Evolutionary conservation across 768 basidiomycete species (phyloP), one percentile per base, ranked within the genome.

Genomic region (Leccinum subtestaceum): DNA sequence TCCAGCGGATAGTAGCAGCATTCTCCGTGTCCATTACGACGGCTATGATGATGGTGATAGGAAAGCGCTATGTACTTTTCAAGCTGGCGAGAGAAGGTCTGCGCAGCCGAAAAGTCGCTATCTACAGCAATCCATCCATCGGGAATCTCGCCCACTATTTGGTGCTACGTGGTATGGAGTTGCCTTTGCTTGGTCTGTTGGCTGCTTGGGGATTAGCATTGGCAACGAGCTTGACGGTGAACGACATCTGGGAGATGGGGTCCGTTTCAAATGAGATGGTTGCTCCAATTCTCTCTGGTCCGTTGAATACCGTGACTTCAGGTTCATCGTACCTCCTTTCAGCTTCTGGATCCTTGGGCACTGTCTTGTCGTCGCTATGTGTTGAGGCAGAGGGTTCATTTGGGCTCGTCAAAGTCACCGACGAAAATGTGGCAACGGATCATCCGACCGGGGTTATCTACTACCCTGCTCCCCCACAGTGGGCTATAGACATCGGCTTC

Each of bases 61-160:
- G 67, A 23, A 63, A 59, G n/a, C 58, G 64, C 27, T 66, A 63
- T 29, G 59, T 63, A 9, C 56, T 66, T 34, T 56, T 56, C 59
- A 62, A 59, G 23, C 52, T 65, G 36, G 25, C 51, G 4, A 50
- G 25, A 23, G 59, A 31, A 12, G 64, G 61, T n/a, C 15, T 68
- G 8, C 56, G 52, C 17, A 56, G 63, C 47, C 55, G 46, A 48
- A 58, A 57, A 32, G 55, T 65, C 2, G 59, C 57, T 5, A 12
- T 68, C 23, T 60, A 66, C 19, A 64, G 47, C 36, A 55, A 51
- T 11, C 38, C 57, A 13, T 53, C 62, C 13, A 59, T 68, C 25
- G 59, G 50, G 6, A 61, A 55, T 47, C 50, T 68, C 32, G 58
- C 46, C 10, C 23, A 8, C 15, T 34, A 61, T 31, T 15, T 64